These are phyloP conservation scores for Botrytis galanthina DNA, from an alignment of 2,329 filamentous ascomycete species.

Conservation along the genomic window DNA sequence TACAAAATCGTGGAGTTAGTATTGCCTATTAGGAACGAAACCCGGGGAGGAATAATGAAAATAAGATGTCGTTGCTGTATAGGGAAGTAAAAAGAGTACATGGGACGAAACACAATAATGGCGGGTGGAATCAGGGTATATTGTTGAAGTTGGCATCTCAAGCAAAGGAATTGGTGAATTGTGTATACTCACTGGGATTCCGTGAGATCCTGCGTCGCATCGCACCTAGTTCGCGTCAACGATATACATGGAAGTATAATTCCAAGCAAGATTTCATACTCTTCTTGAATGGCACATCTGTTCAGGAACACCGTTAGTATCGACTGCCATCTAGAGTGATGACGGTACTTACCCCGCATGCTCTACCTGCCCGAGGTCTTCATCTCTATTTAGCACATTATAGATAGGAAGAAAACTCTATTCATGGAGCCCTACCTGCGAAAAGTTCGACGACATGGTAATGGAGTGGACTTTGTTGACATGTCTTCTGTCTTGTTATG, in stretches of 20 bases:
- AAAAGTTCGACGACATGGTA: slow-evolving; percentile 11
- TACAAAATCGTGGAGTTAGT: not conserved
- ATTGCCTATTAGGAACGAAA: not conserved
- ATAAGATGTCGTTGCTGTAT: not conserved
- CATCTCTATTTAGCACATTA: not conserved
- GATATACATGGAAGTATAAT: not conserved
- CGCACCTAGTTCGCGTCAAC: slow-evolving; percentile 64
- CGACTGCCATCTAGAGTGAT: not conserved
- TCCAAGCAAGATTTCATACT: not conserved
- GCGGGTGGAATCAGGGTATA: not conserved
- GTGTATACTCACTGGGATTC: slow-evolving; percentile 59
- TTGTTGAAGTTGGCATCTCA: not conserved
- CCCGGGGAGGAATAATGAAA: not conserved
- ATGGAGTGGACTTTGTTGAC: not conserved
- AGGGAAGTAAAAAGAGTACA: not conserved
- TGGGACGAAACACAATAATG: not conserved
- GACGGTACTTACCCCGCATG: slow-evolving; percentile 18
- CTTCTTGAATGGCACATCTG: slow-evolving; percentile 19
- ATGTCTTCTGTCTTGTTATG: not conserved
- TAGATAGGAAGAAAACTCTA: not conserved
- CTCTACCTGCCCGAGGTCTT: slow-evolving; percentile 20
- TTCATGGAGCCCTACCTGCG: not conserved
- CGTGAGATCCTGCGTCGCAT: slow-evolving; percentile 93
- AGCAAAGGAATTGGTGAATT: not conserved
- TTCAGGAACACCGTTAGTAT: not conserved